Evolutionary conservation across 768 basidiomycete genomes (phyloP), one percentile per base, ranked within the genome.

Genomic region (Phylloporus arenicola): DNA sequence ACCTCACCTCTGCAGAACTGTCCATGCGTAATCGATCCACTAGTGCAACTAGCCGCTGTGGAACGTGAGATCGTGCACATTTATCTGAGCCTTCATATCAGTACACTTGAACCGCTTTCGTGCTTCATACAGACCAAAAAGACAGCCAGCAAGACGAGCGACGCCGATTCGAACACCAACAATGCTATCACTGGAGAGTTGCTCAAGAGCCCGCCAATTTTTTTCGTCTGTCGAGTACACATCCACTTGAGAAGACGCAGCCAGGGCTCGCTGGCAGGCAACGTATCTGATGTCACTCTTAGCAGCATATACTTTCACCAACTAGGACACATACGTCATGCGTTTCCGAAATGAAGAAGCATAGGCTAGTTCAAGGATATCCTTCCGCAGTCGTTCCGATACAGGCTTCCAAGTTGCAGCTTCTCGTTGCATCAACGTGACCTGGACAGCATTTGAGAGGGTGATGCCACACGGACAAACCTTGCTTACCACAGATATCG

Each of bases 111-210:
- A 31, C 38, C 14, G 39, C 19, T 47, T 52, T 51, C 34, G 27
- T 34, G 3, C 42, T 45, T 27, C 17, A 44, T 46, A 72, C 81
- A 63, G 68, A 87, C 86, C 76, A 56, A 70, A 74, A 25, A 83
- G 64, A 43, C 68, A 58, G 43, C 80, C 80, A 37, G 83, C 68
- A 41, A 91, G 76, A 43, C 92, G 79, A n/a, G 93, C 85, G 3
- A 92, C 76, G 7, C 83, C 86, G 50, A 96, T 91, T 41, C 92
- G 79, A 30, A 96, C 92, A 53, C 91, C 92, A 45, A 88, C 75
- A 12, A 95, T 82, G 31, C 63, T 60, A 61, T 97, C 94, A 29
- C 72, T 62, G 5, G 80, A 78, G 37, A 94, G 73, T 39, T 63
- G 59, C 24, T 72, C 67, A 17, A 94, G 67, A n/a, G 73, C 68